These are phyloP conservation scores for Byssoonygena ceratinophila DNA, from an alignment of 2,329 filamentous ascomycete species.

Conservation along the genomic window DNA sequence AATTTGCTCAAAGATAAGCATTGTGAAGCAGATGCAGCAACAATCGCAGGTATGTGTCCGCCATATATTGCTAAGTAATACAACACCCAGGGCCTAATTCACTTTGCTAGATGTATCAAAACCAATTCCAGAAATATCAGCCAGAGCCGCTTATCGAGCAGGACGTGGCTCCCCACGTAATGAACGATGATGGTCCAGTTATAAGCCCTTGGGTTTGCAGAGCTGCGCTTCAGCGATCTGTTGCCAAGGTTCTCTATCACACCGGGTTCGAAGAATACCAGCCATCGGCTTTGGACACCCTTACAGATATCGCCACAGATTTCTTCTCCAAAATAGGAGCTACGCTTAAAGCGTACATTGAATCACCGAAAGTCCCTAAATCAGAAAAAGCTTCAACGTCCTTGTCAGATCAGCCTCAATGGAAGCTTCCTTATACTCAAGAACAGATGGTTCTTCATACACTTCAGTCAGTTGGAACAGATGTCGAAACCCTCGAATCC, in stretches of 20 bases:
- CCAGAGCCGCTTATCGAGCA: slow-evolving; percentile 77
- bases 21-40: slow-evolving; percentile 99
- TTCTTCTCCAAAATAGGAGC: slow-evolving; percentile 78
- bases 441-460: slow-evolving; percentile 85
- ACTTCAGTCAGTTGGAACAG: slow-evolving; percentile 70
- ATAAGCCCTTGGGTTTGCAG: slow-evolving; percentile 76
- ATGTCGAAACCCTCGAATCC: slow-evolving; percentile 66
- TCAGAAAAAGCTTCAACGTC: slow-evolving; percentile 34
- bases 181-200: slow-evolving; percentile 76
- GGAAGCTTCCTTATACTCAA: slow-evolving; percentile 60
- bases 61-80: not conserved
- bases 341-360: slow-evolving; percentile 71
- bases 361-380: slow-evolving; percentile 63
- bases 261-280: slow-evolving; percentile 96
- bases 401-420: slow-evolving; percentile 29
- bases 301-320: slow-evolving; percentile 79
- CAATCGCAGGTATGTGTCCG: slow-evolving; percentile 66
- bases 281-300: slow-evolving; percentile 79
- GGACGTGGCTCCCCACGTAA: slow-evolving; percentile 79
- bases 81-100: slow-evolving; percentile 15
- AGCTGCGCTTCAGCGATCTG: slow-evolving; percentile 74
- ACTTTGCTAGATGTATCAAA: slow-evolving; percentile 70
- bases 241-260: slow-evolving; percentile 91
- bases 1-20: slow-evolving; percentile 87
- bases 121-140: slow-evolving; percentile 96